Base-by-base conservation (phyloP, 169 alveolate species). In the Ichthyophthirius multifiliis region DNA sequence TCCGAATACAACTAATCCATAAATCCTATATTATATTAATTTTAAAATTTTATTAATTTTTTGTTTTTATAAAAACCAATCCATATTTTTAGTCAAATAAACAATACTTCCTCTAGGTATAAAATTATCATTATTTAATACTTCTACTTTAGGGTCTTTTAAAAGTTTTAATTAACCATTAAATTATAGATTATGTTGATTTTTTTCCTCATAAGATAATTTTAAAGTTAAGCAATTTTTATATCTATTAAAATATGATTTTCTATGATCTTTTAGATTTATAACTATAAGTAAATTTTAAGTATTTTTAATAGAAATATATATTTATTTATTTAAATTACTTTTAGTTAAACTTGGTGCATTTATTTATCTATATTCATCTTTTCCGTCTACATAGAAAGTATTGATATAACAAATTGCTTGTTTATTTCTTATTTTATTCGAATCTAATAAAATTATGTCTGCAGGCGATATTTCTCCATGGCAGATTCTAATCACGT, bases 391-490 rank as follows among this genome's bases (percentile, higher is more conserved):
- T 23, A 43, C 48, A 20, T 81, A 41, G 44, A 64, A 31, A 1
- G 86, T 81, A 31, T 81, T 76, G 4, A 81, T 65, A 65, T 64
- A 71, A 62, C 86, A 81, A 12, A 81, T 43, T 5, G 86, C 82
- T 41, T 71, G 80, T 34, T 67, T 67, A 55, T 81, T 82, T 48
- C 86, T 74, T 4, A 81, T 71, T 47, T 71, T n/a, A 31, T 76
- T 76, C 16, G 86, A 37, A 43, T 89, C 94, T 48, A 89, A 79
- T 34, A 88, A 65, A 16, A 88, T 88, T 12, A 88, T 81, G 63
- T 88, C 93, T 4, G 93, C 93, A 18, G 93, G 93, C 32, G 78
- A 89, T 15, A 83, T 83, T 35, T 87, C 90, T 1, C 84, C 86
- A 48, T 83, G 84, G 4, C 65, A 83, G 39, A 87, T 48, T 55